These are phyloP conservation scores for Drechslerella coelobrocha DNA, from an alignment of 2,329 filamentous ascomycete species.

Conservation along the genomic window DNA sequence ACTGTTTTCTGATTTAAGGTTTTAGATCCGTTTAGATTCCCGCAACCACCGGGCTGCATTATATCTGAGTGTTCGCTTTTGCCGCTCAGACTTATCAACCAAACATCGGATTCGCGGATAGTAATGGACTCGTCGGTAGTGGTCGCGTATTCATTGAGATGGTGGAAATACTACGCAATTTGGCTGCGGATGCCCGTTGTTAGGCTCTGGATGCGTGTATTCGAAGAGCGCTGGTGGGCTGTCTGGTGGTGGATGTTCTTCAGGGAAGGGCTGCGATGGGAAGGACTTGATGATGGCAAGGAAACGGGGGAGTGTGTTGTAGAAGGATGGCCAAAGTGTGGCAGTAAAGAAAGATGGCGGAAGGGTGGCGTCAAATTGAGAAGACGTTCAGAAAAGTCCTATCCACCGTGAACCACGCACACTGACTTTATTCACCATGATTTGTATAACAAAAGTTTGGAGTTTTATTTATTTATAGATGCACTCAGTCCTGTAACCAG, in stretches of 20 bases:
- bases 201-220: slow-evolving; percentile 33
- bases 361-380: slow-evolving; percentile 14
- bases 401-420: no score
- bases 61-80: slow-evolving; percentile 37
- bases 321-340: slow-evolving; percentile 60
- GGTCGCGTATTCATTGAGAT: slow-evolving; percentile 33
- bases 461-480: no score
- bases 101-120: slow-evolving; percentile 16
- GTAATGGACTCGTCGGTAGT: slow-evolving; percentile 37
- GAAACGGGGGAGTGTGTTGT: slow-evolving; percentile 66
- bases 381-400: no score
- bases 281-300: slow-evolving; percentile 60
- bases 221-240: slow-evolving; percentile 34
- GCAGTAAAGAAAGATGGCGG: slow-evolving; percentile 15
- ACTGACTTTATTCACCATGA: no score
- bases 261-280: slow-evolving; percentile 25
- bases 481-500: no score
- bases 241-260: slow-evolving; percentile 40
- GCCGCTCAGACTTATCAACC: slow-evolving; percentile 38
- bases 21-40: slow-evolving; percentile 39
- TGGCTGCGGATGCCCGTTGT: slow-evolving; percentile 37
- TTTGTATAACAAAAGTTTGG: no score
- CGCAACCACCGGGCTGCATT: slow-evolving; percentile 30
- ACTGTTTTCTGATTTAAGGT: neutral
- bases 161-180: slow-evolving; percentile 46